Evolutionary conservation across 2,329 filamentous ascomycete species (phyloP).

Genomic region (Malbranchea zuffiana): DNA sequence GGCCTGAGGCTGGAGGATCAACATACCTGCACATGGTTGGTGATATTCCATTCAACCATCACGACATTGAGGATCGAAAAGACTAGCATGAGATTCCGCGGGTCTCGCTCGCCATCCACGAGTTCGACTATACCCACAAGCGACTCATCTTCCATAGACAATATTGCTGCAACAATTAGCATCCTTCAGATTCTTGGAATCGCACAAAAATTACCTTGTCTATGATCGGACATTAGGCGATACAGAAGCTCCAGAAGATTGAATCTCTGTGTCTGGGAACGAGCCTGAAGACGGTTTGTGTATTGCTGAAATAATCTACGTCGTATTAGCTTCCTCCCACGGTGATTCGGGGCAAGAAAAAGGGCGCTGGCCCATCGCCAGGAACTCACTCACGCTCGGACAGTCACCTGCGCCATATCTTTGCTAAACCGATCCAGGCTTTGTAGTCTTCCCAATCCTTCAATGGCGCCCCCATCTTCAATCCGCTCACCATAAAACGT

Average conservation of each 20-base stretch:
- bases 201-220: constrained; percentile 36
- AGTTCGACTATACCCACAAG: constrained; percentile 52
- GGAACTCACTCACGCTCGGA: constrained; percentile 39
- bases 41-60: constrained; percentile 58
- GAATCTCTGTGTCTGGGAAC: constrained; percentile 55
- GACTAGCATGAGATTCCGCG: constrained; percentile 58
- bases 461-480: constrained; percentile 50
- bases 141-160: constrained; percentile 49
- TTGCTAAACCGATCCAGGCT: constrained; percentile 49
- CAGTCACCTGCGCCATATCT: constrained; percentile 43
- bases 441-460: constrained; percentile 49
- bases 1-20: neutral
- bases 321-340: neutral
- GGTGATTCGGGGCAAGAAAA: too few relatives aligned
- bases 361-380: too few relatives aligned
- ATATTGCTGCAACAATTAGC: constrained; percentile 33
- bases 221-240: constrained; percentile 50
- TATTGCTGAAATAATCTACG: too few relatives aligned
- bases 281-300: constrained; percentile 41
- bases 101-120: constrained; percentile 59
- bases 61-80: constrained; percentile 57
- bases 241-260: constrained; percentile 53
- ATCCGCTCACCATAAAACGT: constrained; percentile 56
- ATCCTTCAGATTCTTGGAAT: neutral
- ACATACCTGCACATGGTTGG: constrained; percentile 46